Percentiles rank a stretch among this genome's conserved stretches.
Evolutionary conservation across 225 moss, liverwort and hornwort genomes (phyloP).

Genomic region (Sphagnum contortum): DNA sequence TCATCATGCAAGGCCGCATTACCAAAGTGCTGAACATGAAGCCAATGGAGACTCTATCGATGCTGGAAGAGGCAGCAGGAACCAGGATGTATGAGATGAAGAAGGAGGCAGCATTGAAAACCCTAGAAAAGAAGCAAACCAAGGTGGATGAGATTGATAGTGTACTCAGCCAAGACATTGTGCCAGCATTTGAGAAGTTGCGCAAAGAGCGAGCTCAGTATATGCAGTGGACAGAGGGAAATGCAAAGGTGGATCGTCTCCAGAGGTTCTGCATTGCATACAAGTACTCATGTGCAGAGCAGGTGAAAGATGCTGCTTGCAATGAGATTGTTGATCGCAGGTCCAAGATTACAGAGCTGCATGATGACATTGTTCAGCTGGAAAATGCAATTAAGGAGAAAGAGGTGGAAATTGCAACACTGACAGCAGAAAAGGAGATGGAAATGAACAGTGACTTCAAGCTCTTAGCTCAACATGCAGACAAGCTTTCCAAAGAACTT

Average conservation of each 20-base stretch:
- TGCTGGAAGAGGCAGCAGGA: slow-evolving; percentile 98
- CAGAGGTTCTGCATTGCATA: slow-evolving; percentile 84
- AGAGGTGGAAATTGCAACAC: slow-evolving; percentile 36
- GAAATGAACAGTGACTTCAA: slow-evolving; percentile 72
- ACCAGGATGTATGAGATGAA: slow-evolving; percentile 98
- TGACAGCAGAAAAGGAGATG: slow-evolving; percentile 68
- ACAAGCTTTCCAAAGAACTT: slow-evolving; percentile 75
- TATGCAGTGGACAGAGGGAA: slow-evolving; percentile 85
- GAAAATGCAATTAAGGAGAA: slow-evolving; percentile 46
- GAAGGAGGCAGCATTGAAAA: slow-evolving; percentile 80
- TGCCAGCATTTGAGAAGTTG: slow-evolving; percentile 89
- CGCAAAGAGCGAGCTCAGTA: slow-evolving; percentile 93
- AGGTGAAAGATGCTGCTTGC: slow-evolving; percentile 55
- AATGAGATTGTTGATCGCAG: slow-evolving; percentile 41
- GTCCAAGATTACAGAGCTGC: slow-evolving; percentile 38
- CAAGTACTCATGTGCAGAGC: slow-evolving; percentile 67
- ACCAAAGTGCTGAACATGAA: slow-evolving; percentile 99
- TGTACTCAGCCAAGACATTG: slow-evolving; percentile 76
- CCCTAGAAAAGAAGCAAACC: slow-evolving; percentile 80
- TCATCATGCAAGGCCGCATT: slow-evolving; percentile 99
- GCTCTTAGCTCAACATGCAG: slow-evolving; percentile 47
- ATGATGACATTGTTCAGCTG: slow-evolving; percentile 29
- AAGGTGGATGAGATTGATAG: slow-evolving; percentile 95
- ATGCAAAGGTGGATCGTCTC: slow-evolving; percentile 71
- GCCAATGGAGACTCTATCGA: slow-evolving; percentile 89